Evolutionary conservation across 805 yeast genomes (phyloP), one percentile per base, ranked within the genome.

Genomic region (Hanseniaspora meyeri): DNA sequence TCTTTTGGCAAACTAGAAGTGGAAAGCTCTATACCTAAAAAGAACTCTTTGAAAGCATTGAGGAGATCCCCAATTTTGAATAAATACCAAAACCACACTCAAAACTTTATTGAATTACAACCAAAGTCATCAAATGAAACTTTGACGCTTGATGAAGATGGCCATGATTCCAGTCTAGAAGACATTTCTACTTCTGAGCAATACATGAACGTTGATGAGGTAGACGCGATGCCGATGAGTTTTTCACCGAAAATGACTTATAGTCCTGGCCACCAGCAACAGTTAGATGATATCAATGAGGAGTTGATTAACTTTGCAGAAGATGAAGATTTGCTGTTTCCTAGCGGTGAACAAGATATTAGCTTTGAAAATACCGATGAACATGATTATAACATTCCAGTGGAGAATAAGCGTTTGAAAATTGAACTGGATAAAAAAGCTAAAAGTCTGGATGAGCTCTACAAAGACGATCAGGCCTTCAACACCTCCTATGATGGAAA

Each of bases 201-300:
- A 0, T 69, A 68, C 58, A 63, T 67, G 2, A 68, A 68, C 59
- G 71, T 69, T 0, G 72, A 69, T 56, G 72, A 69, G 57, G 65
- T 69, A 4, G 72, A 69, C 52, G 70, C 70, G 1, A 70, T 52
- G 39, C 50, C 56, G 2, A n/a, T 52, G 14, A 37, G 47, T 31
- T 11, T 31, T 8, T 51, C 55, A 12, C 50, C 55, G 0, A 43
- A 27, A 5, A 49, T 27, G 31, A 27, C 10, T 2, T 10, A 29
- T 11, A 29, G 43, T 24, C 43, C 37, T 4, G 39, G 27, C 27
- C 27, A 40, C 29, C 39, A 16, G 2, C 32, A 34, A 4, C 36
- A 49, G 11, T 17, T 12, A 14, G 31, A 20, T 14, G 45, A 42
- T 8, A 27, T 24, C 11, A 24, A 17, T 10, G 45, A 24, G 17